A percentile compares a stretch with the other conserved stretches of the same genome.
phyloP scores from a whole-genome alignment of 306 rosid species.

The Dicorynia guianensis region DNA sequence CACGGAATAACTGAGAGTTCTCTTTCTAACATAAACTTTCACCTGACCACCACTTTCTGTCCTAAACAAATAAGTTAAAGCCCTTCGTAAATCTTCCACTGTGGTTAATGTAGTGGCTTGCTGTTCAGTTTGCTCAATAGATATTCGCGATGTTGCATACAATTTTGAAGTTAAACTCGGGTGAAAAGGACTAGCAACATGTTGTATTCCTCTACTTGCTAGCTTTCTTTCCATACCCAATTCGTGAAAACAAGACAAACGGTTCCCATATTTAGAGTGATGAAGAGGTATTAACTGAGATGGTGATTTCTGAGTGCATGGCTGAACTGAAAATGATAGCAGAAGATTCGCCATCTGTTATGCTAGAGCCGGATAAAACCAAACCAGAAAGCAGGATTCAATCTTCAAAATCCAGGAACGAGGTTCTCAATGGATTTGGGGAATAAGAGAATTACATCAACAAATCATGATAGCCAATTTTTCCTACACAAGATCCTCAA shows the following conservation, averaged over 20 bases:
- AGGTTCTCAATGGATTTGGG: neutral
- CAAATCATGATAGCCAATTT: neutral
- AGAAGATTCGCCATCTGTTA: conserved; percentile 62
- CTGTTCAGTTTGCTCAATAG: conserved; percentile 50
- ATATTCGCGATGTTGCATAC: conserved; percentile 55
- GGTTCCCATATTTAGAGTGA: conserved; percentile 38
- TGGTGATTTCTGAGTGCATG: conserved; percentile 34
- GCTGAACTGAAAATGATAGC: conserved; percentile 44
- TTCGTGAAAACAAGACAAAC: conserved; percentile 41
- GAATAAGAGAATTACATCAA: neutral
- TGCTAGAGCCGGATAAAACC: conserved; percentile 31
- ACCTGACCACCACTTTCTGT: conserved; percentile 76
- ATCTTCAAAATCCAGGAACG: neutral
- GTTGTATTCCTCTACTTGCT: conserved; percentile 40
- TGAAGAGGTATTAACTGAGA: conserved; percentile 39
- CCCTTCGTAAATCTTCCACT: conserved; percentile 48
- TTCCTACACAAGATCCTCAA: neutral
- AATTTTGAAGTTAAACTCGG: conserved; percentile 42
- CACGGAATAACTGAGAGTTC: conserved; percentile 52
- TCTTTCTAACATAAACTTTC: conserved; percentile 67
- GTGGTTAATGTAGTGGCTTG: conserved; percentile 37
- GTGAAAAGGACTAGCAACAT: conserved; percentile 1
- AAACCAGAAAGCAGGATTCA: neutral
- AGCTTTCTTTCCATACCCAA: conserved; percentile 44
- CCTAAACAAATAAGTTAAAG: conserved; percentile 69